A percentile compares a stretch with the other conserved stretches of the same genome.
Evolutionary conservation across 2,329 filamentous ascomycete genomes (phyloP).

Genomic region (Didymella sp.): DNA sequence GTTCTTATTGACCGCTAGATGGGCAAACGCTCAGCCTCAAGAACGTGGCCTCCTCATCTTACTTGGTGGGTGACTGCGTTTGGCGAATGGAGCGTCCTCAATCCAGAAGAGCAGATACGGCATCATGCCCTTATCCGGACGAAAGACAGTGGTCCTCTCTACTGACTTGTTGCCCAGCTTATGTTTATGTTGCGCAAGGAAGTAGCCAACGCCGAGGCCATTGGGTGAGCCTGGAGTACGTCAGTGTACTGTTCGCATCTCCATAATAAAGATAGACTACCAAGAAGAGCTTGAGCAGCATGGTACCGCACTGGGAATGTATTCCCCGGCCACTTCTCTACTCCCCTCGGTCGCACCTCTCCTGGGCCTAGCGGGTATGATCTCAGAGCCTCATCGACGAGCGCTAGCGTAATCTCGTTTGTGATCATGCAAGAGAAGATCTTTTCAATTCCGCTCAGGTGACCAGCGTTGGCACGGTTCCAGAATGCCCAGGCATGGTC

Average conservation of each 20-base stretch:
- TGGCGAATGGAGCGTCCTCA: slow-evolving; percentile 7
- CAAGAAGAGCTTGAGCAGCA: slow-evolving; percentile 18
- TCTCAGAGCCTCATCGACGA: slow-evolving; percentile 20
- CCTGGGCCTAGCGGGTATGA: slow-evolving; percentile 13
- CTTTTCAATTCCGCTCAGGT: slow-evolving; percentile 20
- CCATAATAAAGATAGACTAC: neutral
- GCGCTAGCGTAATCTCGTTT: slow-evolving; percentile 17
- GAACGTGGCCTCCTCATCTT: neutral
- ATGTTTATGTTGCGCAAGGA: slow-evolving; percentile 23
- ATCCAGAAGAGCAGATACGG: slow-evolving; percentile 23
- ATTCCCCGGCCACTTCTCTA: slow-evolving; percentile 18
- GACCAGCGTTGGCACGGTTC: slow-evolving; percentile 12
- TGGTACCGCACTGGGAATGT: slow-evolving; percentile 11
- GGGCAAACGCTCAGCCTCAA: neutral
- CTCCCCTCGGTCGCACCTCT: slow-evolving; percentile 2
- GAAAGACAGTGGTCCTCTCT: slow-evolving; percentile 22
- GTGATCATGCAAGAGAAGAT: slow-evolving; percentile 20
- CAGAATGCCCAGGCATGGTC: slow-evolving; percentile 33
- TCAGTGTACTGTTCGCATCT: neutral
- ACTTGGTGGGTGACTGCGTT: neutral
- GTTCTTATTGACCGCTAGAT: neutral
- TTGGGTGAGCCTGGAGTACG: slow-evolving; percentile 15
- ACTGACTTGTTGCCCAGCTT: slow-evolving; percentile 18
- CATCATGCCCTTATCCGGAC: slow-evolving; percentile 12
- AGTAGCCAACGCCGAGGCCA: slow-evolving; percentile 18